phyloP scores from a whole-genome alignment of 2,329 filamentous ascomycete species.

The Aspergillaceae sp. region DNA sequence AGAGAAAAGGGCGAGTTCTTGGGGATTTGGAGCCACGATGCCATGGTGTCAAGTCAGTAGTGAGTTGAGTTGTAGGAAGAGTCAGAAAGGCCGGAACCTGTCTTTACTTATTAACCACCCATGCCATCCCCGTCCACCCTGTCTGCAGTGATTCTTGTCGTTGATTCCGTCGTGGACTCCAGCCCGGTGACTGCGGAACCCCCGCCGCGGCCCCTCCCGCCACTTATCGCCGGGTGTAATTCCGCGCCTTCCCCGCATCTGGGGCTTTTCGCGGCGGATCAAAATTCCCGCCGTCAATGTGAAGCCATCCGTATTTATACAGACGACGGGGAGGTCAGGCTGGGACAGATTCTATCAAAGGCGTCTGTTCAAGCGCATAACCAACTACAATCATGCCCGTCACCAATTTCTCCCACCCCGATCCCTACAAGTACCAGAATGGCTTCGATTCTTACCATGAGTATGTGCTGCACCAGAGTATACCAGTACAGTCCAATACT shows the following conservation, averaged over 20 bases:
- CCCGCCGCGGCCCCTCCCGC: constrained; percentile 2
- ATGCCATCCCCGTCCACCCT: not conserved
- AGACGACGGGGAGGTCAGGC: too few relatives aligned
- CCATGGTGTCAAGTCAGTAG: constrained; percentile 18
- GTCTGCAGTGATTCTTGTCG: not conserved
- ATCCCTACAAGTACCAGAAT: constrained; percentile 68
- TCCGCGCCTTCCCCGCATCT: not conserved
- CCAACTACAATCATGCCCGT: constrained; percentile 46
- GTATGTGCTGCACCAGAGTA: constrained; percentile 40
- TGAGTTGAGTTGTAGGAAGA: too few relatives aligned
- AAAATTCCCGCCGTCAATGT: constrained; percentile 2
- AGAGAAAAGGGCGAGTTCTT: constrained; percentile 61
- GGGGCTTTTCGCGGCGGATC: not conserved
- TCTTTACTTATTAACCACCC: too few relatives aligned
- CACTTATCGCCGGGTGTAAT: constrained; percentile 13
- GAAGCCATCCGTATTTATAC: too few relatives aligned
- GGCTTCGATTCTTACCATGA: constrained; percentile 72
- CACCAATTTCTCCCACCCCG: constrained; percentile 53
- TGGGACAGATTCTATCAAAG: too few relatives aligned
- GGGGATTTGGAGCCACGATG: constrained; percentile 54
- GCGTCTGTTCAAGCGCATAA: too few relatives aligned
- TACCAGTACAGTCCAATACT: too few relatives aligned
- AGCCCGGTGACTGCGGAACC: constrained; percentile 2
- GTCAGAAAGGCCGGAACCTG: not conserved
- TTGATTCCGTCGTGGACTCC: not conserved